Conservation (phyloP, 495 filamentous ascomycete genomes). For the Penicillium lividum region DNA sequence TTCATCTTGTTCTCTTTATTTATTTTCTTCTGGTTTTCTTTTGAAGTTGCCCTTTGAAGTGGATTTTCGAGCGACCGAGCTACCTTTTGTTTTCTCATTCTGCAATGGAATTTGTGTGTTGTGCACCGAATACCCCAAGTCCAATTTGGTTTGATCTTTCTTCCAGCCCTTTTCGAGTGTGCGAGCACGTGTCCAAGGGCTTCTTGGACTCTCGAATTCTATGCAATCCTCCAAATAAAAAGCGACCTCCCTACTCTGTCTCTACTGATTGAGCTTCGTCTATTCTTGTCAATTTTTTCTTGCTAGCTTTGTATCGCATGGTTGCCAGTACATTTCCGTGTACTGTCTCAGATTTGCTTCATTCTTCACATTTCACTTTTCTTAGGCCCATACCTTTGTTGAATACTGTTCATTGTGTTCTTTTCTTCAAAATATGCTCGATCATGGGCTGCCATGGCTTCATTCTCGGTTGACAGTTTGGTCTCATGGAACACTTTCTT, state of each 20-base stretch:
- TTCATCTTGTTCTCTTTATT: conserved; percentile 13
- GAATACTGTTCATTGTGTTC: conserved; percentile 25
- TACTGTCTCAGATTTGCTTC: conserved; percentile 31
- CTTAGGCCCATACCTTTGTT: conserved; percentile 25
- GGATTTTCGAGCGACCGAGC: conserved; percentile 48
- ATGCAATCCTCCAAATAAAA: conserved; percentile 45
- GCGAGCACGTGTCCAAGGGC: conserved; percentile 27
- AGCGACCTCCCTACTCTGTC: conserved; percentile 40
- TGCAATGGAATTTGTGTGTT: conserved; percentile 53
- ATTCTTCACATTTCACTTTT: conserved; percentile 8
- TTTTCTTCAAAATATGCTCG: conserved; percentile 17
- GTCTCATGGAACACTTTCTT: conserved; percentile 16
- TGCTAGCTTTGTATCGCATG: conserved; percentile 37
- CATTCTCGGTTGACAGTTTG: conserved; percentile 24
- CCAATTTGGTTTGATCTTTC: conserved; percentile 42
- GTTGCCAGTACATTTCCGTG: conserved; percentile 33
- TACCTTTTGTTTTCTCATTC: conserved; percentile 32
- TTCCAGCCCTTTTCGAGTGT: conserved; percentile 31
- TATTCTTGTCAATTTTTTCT: conserved; percentile 31
- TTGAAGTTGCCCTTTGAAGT: conserved; percentile 36
- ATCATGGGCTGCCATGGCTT: conserved; percentile 20
- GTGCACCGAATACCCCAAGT: conserved; percentile 52
- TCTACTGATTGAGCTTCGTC: conserved; percentile 20
- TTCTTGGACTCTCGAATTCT: conserved; percentile 40
- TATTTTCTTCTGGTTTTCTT: conserved; percentile 20